Base-by-base conservation (phyloP, 2,329 filamentous ascomycete species). In the Arthrocladium fulminans region DNA sequence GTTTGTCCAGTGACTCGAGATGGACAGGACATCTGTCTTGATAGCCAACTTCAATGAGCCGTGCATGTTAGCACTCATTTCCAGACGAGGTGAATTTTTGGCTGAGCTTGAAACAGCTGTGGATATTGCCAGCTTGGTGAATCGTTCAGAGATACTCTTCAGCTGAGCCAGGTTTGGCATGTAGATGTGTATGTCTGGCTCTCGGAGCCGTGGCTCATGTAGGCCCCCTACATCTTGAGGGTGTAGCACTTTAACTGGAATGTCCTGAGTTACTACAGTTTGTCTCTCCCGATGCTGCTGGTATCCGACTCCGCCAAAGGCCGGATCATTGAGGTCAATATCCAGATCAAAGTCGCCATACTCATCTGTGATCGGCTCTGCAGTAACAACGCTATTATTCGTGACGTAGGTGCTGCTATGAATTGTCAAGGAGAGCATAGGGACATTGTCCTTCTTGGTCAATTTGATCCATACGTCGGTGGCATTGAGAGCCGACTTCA, bases 21-120 rank as follows among this genome's bases (percentile, higher is more conserved):
- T 94, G 52, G 84, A 83, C 58, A 95, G 80, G 6, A 84, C 80
- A 63, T 97, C 89, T 1, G 88, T 92, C 29, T 78, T 76, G 51
- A 96, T 84, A 9, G 84, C 80, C 53, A 98, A 74, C 40, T 81
- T 81, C 49, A 98, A 70, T 50, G 81, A 83, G 17, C 92, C 92
- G 66, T 94, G 86, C 88, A 95, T 95, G 66, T 96, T 98, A 24
- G 89, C 92, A 47, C 84, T 84, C 37, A 97, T 70, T 63, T 95
- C 88, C 2, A 98, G 73, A 60, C 88, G 86, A 0, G 87, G 74
- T 50, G 64, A 62, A 5, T 60, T 54, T 13, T 70, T 68, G 22
- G 69, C 62, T 49, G 52, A 47, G 43, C 53, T 37, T 47, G 51
- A 32, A 54, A 54, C 3, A 51, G 47, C 35, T 17, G 61, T 61